Base-by-base conservation (phyloP, 2,329 filamentous ascomycete genomes). In the Pseudogymnoascus pannorum region DNA sequence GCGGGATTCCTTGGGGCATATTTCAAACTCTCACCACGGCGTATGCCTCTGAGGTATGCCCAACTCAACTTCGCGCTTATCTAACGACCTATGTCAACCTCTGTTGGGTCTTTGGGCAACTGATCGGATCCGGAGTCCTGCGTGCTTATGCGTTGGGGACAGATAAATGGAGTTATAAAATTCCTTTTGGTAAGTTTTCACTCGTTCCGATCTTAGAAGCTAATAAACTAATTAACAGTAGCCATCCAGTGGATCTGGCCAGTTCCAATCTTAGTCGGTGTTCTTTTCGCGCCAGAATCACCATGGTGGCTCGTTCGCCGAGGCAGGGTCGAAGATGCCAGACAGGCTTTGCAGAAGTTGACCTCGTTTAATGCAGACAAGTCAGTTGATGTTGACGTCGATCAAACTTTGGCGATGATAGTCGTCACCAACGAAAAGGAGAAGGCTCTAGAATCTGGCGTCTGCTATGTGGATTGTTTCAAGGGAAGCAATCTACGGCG, bases 361-460 rank as follows among this genome's bases (percentile, higher is more conserved):
- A 68, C 66, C 16, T 62, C 64, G 3, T 35, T 57, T 8, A 64
- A 64, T 29, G 60, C 59, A 7, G 57, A 62, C 9, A 59, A 58
- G 26, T 60, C 65, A 35, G 42, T 44, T 20, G 84, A 95, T 69
- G 63, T 68, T 59, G 60, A 62, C 33, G 83, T 88, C 9, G 88
- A 95, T 64, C 90, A 94, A 75, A 94, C 90, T 0, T 80, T 96
- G 58, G 87, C 89, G 68, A 95, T 96, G 90, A 96, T 96, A 89
- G 85, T 91, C 1, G 90, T 95, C 71, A 96, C 91, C 0, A 92
- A 89, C 0, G 87, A 88, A 0, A 77, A 95, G 9, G 92, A 96
- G 72, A 81, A 89, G 70, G 81, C 83, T 60, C 65, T 74, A 60
- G 92, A 89, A 3, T 76, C 77, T 5, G 91, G 91, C 29, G 84